phyloP scores from a whole-genome alignment of 345 rosid genomes.

The Reutealis trisperma region DNA sequence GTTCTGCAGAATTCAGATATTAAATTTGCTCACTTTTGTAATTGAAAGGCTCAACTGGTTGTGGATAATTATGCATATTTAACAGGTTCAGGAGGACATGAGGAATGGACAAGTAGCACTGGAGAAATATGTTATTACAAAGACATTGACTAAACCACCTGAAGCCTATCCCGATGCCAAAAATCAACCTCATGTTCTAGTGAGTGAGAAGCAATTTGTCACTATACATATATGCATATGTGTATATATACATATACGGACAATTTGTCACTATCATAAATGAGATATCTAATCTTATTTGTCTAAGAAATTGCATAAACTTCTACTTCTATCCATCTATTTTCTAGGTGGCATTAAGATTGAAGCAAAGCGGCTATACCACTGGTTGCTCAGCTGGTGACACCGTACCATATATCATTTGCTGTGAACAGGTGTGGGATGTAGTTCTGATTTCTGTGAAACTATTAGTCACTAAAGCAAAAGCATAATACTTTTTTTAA shows the following conservation, averaged over 20 bases:
- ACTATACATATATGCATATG: too few species aligned
- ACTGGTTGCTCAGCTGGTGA: slow-evolving; percentile 82
- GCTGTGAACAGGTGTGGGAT: slow-evolving; percentile 79
- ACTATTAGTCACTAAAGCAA: slow-evolving; percentile 8
- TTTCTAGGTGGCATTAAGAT: slow-evolving; percentile 84
- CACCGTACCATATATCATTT: slow-evolving; percentile 88
- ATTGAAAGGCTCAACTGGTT: slow-evolving; percentile 14
- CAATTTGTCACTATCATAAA: background rate
- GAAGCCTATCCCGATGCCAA: slow-evolving; percentile 95
- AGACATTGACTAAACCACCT: slow-evolving; percentile 90
- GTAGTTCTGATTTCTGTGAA: slow-evolving; percentile 7
- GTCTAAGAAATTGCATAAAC: slow-evolving; percentile 12
- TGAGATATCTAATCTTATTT: too few species aligned
- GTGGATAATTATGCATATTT: slow-evolving; percentile 22
- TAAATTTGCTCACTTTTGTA: background rate
- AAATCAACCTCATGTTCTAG: slow-evolving; percentile 96
- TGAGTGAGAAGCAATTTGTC: slow-evolving; percentile 32
- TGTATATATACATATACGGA: too few species aligned
- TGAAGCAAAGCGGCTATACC: slow-evolving; percentile 84
- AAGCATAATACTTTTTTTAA: background rate
- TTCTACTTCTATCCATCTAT: slow-evolving; percentile 22
- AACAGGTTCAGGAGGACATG: slow-evolving; percentile 91
- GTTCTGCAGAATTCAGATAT: slow-evolving; percentile 8
- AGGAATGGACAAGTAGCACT: slow-evolving; percentile 87
- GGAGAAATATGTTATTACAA: slow-evolving; percentile 91